Base-by-base conservation (phyloP, 371 early-diverging fungal species). In the Apophysomyces trapeziformis region DNA sequence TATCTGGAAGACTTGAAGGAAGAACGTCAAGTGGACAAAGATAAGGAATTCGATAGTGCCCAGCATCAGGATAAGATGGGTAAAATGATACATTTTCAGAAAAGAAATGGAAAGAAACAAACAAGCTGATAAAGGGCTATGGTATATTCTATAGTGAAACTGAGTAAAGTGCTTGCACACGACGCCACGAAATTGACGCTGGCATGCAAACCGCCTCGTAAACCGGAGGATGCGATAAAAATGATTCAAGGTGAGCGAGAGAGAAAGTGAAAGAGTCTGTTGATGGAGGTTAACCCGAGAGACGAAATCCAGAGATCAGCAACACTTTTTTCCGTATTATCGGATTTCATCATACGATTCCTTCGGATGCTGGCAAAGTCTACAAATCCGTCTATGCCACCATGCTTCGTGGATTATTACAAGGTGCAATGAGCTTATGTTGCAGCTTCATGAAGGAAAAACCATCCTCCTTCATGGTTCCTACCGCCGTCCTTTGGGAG, bases 131-230 rank as follows among this genome's bases (percentile, higher is more conserved):
- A 50, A 38, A 5, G 8, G n/a, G 1, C 7, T 59, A 14, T 58
- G n/a, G 38, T 14, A 16, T 39, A 38, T 63, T 38, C 26, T 14
- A 32, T 46, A 78, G 74, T 46, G 9, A 73, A 73, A 36, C 65
- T 82, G 0, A 75, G 77, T 9, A 68, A 75, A 50, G 66, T 82
- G 6, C 68, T 82, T 13, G 71, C 79, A 21, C 75, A 77, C 41
- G 77, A 82, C 58, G 77, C 82, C n/a, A 82, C 82, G 21, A 82
- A 82, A 58, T 70, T 82, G 21, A 71, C 79, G 1, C 56, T 82
- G 44, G 79, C 82, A n/a, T 82, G 82, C 57, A 82, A 82, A 66
- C 79, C 82, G 58, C 82, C 82, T 44, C 74, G 79, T 21, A 77
- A 82, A 68, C 69, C 77, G 1, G 39, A 21, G 5, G 82, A 82